These are phyloP conservation scores for Sporothrix inflata DNA, from an alignment of 2,329 filamentous ascomycete genomes.

Conservation along the genomic window DNA sequence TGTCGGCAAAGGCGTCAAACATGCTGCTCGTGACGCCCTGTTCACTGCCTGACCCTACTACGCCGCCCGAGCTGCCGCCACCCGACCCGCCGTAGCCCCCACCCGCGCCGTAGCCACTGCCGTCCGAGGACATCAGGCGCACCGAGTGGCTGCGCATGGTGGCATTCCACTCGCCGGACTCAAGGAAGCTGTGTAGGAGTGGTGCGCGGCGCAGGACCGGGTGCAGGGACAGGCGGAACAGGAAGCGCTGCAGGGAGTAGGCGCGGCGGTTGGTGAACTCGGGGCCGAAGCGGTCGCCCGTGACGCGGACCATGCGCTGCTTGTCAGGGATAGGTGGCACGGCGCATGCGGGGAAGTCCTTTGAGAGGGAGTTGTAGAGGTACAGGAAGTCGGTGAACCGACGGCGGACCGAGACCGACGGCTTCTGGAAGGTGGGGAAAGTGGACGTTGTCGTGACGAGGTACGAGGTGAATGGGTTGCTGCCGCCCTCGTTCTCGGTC, in stretches of 20 bases:
- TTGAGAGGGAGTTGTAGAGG: constrained; percentile 84
- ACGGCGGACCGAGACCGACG: constrained; percentile 77
- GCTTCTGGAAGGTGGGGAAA: constrained; percentile 87
- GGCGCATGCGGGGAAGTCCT: constrained; percentile 88
- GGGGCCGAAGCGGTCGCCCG: constrained; percentile 88
- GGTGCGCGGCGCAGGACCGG: constrained; percentile 82
- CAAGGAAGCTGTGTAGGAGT: constrained; percentile 86
- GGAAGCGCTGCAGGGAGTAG: constrained; percentile 88
- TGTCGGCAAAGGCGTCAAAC: constrained; percentile 94
- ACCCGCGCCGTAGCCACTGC: constrained; percentile 53
- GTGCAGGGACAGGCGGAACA: constrained; percentile 83
- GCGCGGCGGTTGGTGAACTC: constrained; percentile 91
- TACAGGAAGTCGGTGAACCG: constrained; percentile 99
- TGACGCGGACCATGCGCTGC: constrained; percentile 98
- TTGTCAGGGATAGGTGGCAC: constrained; percentile 96
- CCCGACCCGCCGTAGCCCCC: constrained; percentile 42
- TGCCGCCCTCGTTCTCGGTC: constrained; percentile 95
- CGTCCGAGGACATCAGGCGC: constrained; percentile 56
- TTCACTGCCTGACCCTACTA: constrained; percentile 52
- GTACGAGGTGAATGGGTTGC: constrained; percentile 96
- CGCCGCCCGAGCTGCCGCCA: constrained; percentile 49
- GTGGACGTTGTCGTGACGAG: constrained; percentile 92
- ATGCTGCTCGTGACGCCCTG: constrained; percentile 49
- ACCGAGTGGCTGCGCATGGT: constrained; percentile 81
- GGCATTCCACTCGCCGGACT: constrained; percentile 94